Percentiles rank a stretch among this genome's conserved stretches.
phyloP scores from a whole-genome alignment of 2,329 filamentous ascomycete genomes.

The Aphanoascus verrucosus region DNA sequence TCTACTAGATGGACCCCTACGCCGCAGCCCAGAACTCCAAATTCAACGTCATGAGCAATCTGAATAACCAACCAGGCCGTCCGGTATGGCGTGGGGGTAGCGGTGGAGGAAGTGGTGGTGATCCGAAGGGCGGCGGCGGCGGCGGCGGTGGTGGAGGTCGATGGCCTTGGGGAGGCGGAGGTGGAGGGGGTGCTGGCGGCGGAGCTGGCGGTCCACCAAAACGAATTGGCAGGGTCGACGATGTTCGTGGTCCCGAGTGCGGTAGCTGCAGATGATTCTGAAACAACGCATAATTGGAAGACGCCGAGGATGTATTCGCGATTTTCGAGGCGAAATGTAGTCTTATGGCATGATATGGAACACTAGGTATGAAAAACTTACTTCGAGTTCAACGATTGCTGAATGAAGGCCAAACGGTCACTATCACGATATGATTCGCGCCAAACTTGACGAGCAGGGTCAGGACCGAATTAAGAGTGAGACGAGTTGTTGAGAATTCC shows the following conservation, averaged over 20 bases:
- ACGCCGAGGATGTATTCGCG: too few species aligned
- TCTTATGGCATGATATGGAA: background rate
- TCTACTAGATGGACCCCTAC: slow-evolving; percentile 36
- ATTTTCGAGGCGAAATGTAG: background rate
- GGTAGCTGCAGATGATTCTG: slow-evolving; percentile 30
- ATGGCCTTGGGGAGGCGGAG: slow-evolving; percentile 16
- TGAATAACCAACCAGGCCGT: slow-evolving; percentile 16
- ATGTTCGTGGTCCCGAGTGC: slow-evolving; percentile 41
- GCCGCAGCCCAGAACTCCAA: slow-evolving; percentile 35
- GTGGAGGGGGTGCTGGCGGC: slow-evolving; percentile 15
- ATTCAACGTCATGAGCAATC: slow-evolving; percentile 35
- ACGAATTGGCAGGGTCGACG: slow-evolving; percentile 38
- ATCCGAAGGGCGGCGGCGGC: slow-evolving; percentile 17
- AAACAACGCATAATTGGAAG: background rate
- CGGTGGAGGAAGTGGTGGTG: slow-evolving; percentile 15
- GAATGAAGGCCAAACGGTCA: too few species aligned
- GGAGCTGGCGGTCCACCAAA: slow-evolving; percentile 22
- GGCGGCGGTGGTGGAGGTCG: slow-evolving; percentile 23
- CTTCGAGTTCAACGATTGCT: too few species aligned
- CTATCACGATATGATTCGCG: too few species aligned
- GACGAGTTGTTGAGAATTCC: too few species aligned
- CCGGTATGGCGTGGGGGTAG: slow-evolving; percentile 19
- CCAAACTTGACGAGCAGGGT: too few species aligned
- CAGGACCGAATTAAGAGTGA: too few species aligned
- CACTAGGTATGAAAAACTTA: too few species aligned